phyloP scores from a whole-genome alignment of 169 alveolate genomes.

The Amoebophrya sp. region DNA sequence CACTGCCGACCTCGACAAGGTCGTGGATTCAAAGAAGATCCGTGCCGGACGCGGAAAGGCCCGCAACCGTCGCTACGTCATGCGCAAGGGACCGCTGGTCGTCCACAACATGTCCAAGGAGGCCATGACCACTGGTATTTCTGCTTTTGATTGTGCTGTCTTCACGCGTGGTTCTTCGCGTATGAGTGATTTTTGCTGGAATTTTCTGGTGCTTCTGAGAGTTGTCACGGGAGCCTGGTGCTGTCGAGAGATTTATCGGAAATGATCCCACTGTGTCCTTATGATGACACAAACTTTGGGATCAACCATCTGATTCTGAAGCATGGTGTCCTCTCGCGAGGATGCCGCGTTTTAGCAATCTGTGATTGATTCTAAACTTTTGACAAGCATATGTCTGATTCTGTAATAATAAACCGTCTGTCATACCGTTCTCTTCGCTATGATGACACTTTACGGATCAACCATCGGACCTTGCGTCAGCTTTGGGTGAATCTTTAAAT shows the following conservation, averaged over 20 bases:
- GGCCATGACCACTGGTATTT: not conserved
- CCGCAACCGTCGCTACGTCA: conserved; percentile 85
- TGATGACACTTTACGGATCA: not conserved
- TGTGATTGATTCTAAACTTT: no score
- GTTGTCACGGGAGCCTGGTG: no score
- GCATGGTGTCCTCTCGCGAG: no score
- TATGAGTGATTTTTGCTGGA: no score
- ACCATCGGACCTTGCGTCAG: not conserved
- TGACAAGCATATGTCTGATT: conserved; percentile 24
- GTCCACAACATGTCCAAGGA: conserved; percentile 56
- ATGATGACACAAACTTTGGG: not conserved
- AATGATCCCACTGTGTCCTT: no score
- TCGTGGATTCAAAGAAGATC: conserved; percentile 51
- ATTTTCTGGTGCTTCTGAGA: no score
- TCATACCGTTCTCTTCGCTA: no score
- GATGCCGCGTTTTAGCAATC: no score
- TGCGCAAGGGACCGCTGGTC: conserved; percentile 92
- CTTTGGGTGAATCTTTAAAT: not conserved
- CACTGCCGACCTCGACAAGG: conserved; percentile 76
- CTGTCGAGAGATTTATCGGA: no score
- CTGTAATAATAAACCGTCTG: not conserved
- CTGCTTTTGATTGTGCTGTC: no score
- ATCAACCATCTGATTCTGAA: not conserved
- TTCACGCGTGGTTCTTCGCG: no score
- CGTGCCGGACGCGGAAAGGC: conserved; percentile 64